Conservation (phyloP, 306 rosid species). For the Pueraria montana region DNA sequence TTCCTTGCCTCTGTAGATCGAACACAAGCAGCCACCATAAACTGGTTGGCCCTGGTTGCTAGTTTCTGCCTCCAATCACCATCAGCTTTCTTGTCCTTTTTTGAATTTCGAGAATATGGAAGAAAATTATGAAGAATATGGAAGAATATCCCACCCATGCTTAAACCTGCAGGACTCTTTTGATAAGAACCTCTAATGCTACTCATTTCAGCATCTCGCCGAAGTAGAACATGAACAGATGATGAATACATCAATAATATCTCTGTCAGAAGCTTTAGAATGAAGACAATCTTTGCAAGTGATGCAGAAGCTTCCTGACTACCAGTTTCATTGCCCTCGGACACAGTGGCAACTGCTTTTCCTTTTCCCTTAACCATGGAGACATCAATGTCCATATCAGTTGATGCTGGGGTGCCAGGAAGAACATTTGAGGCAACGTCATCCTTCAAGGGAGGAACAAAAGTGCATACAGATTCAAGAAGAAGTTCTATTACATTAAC, state of each 20-base stretch:
- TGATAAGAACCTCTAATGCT: constrained; percentile 68
- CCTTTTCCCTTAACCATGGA: constrained; percentile 92
- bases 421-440: constrained; percentile 58
- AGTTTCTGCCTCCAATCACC: constrained; percentile 98
- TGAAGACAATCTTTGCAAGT: constrained; percentile 90
- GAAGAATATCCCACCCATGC: constrained; percentile 79
- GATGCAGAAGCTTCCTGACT: constrained; percentile 84
- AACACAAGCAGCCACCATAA: constrained; percentile 92
- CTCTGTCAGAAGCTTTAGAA: constrained; percentile 94
- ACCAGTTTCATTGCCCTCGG: constrained; percentile 70
- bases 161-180: constrained; percentile 68
- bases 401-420: constrained; percentile 59
- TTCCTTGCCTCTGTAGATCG: constrained; percentile 95
- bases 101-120: constrained; percentile 71
- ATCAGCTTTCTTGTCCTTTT: constrained; percentile 88
- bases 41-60: constrained; percentile 91
- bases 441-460: constrained; percentile 77
- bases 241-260: constrained; percentile 90
- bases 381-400: constrained; percentile 95
- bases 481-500: constrained; percentile 85
- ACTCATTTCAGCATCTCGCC: constrained; percentile 89
- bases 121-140: constrained; percentile 91
- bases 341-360: constrained; percentile 77
- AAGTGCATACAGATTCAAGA: constrained; percentile 80
- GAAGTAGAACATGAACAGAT: constrained; percentile 93